Evolutionary conservation across 306 rosid genomes (phyloP).

Genomic region (Pterocarpus macrocarpus): DNA sequence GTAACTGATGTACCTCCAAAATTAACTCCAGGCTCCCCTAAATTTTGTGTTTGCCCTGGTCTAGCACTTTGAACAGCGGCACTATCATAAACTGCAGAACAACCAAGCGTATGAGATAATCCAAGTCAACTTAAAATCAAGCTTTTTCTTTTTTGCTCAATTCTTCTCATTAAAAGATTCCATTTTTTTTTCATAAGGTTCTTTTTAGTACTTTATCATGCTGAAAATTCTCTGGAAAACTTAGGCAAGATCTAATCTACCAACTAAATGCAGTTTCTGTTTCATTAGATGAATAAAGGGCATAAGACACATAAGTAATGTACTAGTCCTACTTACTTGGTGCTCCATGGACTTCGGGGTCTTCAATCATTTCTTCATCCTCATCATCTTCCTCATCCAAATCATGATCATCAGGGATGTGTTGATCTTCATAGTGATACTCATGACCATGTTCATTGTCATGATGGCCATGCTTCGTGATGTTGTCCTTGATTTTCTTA

Average conservation of each 20-base stretch:
- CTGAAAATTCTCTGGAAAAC: neutral
- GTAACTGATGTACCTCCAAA: constrained; percentile 26
- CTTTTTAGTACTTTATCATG: neutral
- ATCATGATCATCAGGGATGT: constrained; percentile 64
- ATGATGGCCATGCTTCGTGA: constrained; percentile 58
- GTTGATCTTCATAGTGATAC: constrained; percentile 47
- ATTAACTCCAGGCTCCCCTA: constrained; percentile 20
- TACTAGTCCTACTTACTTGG: constrained; percentile 52
- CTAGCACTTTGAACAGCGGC: constrained; percentile 35
- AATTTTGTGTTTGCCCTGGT: constrained; percentile 24
- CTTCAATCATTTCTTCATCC: constrained; percentile 42
- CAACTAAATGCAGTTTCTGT: no score
- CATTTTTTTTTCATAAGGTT: no score
- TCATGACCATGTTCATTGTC: constrained; percentile 45
- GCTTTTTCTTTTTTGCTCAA: neutral
- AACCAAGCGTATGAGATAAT: neutral
- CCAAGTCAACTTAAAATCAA: neutral
- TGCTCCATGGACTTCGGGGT: constrained; percentile 64
- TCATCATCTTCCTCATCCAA: constrained; percentile 60
- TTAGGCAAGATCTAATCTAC: neutral
- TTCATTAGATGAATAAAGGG: neutral
- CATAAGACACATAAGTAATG: neutral
- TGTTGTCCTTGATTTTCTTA: constrained; percentile 68
- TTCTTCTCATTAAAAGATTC: no score
- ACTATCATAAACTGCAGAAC: constrained; percentile 59